A percentile compares a stretch with the other conserved stretches of the same genome.
Conservation (phyloP, 352 stramenopile genomes). For the Hyaloperonospora brassicae region DNA sequence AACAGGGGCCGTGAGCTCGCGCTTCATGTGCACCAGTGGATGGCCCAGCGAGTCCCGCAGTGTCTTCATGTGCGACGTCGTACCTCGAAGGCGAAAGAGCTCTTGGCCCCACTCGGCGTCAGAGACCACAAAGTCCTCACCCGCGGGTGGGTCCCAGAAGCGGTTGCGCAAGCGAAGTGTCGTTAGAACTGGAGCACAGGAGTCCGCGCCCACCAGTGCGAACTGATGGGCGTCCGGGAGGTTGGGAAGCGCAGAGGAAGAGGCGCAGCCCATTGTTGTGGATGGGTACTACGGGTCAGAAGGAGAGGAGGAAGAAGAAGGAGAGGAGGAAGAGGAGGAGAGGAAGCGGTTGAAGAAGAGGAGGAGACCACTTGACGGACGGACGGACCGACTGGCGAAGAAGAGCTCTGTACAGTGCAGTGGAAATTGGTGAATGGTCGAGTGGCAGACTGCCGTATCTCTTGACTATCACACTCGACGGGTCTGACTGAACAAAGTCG, state of each 20-base stretch:
- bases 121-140: conserved; percentile 31
- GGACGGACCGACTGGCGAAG: no score
- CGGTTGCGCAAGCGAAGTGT: conserved; percentile 32
- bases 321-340: no score
- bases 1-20: conserved; percentile 26
- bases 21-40: conserved; percentile 36
- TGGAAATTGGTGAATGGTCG: no score
- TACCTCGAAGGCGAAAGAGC: conserved; percentile 31
- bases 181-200: conserved; percentile 25
- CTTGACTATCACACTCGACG: no score
- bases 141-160: conserved; percentile 24
- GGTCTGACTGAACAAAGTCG: no score
- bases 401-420: no score
- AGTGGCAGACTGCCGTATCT: no score
- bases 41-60: conserved; percentile 18
- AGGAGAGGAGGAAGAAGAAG: no score
- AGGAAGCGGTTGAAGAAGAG: no score
- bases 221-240: conserved; percentile 18
- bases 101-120: conserved; percentile 25
- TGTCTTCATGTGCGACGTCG: conserved; percentile 32
- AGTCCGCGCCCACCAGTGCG: conserved; percentile 13
- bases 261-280: conserved; percentile 27
- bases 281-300: neutral
- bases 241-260: conserved; percentile 23
- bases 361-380: no score